These are phyloP conservation scores for Hapsidospora chrysogenum DNA, from an alignment of 495 filamentous ascomycete genomes.

Conservation along the genomic window DNA sequence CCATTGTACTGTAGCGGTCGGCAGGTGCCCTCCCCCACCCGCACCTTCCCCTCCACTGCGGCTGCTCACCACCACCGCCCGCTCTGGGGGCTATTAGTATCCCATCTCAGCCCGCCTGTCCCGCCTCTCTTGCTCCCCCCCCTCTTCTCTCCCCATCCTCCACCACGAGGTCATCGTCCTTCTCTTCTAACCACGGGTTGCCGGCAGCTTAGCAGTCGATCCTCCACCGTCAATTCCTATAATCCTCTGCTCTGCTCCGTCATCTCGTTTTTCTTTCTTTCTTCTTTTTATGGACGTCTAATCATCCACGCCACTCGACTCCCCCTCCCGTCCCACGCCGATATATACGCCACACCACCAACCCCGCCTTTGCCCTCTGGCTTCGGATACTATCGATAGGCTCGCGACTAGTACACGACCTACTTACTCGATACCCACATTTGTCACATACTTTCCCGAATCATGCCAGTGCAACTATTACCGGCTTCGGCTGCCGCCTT, in stretches of 20 bases:
- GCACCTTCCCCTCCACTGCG: background rate
- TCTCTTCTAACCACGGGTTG: slow-evolving; percentile 12
- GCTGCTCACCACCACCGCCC: background rate
- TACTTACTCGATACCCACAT: too few relatives aligned
- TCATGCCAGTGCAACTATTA: slow-evolving; percentile 83
- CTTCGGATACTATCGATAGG: too few relatives aligned
- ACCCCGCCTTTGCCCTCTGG: background rate
- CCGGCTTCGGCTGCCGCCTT: slow-evolving; percentile 94
- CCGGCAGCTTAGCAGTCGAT: slow-evolving; percentile 4
- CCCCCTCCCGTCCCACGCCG: too few relatives aligned
- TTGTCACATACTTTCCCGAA: too few relatives aligned
- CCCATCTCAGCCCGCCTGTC: background rate
- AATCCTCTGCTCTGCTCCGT: slow-evolving; percentile 4
- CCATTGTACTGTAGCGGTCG: too few relatives aligned
- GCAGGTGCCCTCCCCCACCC: too few relatives aligned
- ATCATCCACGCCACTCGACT: too few relatives aligned
- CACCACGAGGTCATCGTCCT: slow-evolving; percentile 28
- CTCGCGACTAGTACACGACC: too few relatives aligned
- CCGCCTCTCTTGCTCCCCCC: background rate
- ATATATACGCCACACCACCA: too few relatives aligned
- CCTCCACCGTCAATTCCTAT: background rate
- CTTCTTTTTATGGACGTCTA: too few relatives aligned
- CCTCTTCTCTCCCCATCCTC: slow-evolving; percentile 9
- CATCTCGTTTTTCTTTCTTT: slow-evolving; percentile 1
- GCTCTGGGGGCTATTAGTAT: background rate